Conservation (phyloP, 139 green algal genomes). For the Chlorokybus atmophyticus region DNA sequence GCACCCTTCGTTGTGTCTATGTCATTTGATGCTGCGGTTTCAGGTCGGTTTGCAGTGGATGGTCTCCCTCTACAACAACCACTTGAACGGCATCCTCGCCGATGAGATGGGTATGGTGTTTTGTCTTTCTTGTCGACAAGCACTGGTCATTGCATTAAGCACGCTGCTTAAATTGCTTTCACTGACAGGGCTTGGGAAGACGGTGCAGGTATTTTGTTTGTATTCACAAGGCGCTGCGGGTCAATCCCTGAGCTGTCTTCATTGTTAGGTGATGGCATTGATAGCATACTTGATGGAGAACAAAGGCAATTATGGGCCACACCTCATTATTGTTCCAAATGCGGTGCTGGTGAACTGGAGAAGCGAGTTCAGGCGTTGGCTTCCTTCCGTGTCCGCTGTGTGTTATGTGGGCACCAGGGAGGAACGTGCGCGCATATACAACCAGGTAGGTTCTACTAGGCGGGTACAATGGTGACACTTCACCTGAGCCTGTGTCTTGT, state of each 20-base stretch:
- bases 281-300: slow-evolving; percentile 88
- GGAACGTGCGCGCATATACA: slow-evolving; percentile 19
- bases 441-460: slow-evolving; percentile 6
- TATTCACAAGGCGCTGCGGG: slow-evolving; percentile 14
- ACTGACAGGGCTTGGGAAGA: slow-evolving; percentile 86
- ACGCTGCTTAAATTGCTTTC: too few relatives aligned
- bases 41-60: slow-evolving; percentile 83
- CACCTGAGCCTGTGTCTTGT: background rate
- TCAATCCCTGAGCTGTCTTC: background rate
- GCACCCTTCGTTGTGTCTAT: too few relatives aligned
- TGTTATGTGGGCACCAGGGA: slow-evolving; percentile 54
- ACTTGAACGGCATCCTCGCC: slow-evolving; percentile 91
- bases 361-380: slow-evolving; percentile 75
- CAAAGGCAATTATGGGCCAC: slow-evolving; percentile 81
- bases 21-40: background rate
- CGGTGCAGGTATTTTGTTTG: slow-evolving; percentile 81
- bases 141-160: slow-evolving; percentile 8
- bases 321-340: slow-evolving; percentile 97
- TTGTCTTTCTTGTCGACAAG: too few relatives aligned
- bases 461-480: background rate
- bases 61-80: slow-evolving; percentile 89
- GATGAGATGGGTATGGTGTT: slow-evolving; percentile 99
- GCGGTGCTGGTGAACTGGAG: slow-evolving; percentile 97
- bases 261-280: slow-evolving; percentile 76
- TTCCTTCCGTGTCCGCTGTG: slow-evolving; percentile 54